Evolutionary conservation across 108 stramenopile genomes (phyloP).

Genomic region (Fistulifera pelliculosa): DNA sequence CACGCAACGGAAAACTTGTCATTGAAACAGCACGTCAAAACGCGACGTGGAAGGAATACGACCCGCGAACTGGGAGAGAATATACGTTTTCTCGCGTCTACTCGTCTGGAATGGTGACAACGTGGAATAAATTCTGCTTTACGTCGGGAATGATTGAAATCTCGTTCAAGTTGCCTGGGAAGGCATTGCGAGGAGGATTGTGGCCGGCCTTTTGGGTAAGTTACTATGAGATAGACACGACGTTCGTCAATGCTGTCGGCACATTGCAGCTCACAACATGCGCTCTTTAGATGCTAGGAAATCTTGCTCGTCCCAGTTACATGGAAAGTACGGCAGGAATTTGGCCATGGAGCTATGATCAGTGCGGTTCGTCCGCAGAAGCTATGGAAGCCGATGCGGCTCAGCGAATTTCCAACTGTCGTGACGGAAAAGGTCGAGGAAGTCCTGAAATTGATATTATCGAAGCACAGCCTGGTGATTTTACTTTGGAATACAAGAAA

Average conservation of each 20-base stretch:
- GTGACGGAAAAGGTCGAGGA: constrained; percentile 54
- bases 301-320: constrained; percentile 77
- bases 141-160: constrained; percentile 84
- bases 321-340: constrained; percentile 74
- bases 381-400: constrained; percentile 71
- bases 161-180: constrained; percentile 69
- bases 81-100: constrained; percentile 1
- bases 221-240: constrained; percentile 19
- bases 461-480: constrained; percentile 77
- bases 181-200: constrained; percentile 54
- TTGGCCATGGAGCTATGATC: constrained; percentile 85
- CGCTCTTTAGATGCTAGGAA: constrained; percentile 60
- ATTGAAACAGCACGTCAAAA: neutral
- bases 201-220: constrained; percentile 63
- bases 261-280: neutral
- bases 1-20: neutral
- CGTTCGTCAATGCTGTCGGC: neutral
- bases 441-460: constrained; percentile 86
- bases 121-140: constrained; percentile 90
- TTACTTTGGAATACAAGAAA: neutral
- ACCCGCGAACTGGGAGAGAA: neutral
- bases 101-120: constrained; percentile 74
- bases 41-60: constrained; percentile 5
- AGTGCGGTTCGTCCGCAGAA: constrained; percentile 44
- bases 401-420: constrained; percentile 55